Evolutionary conservation across 2,329 filamentous ascomycete species (phyloP).

Genomic region (Hymenoscyphus scutula): DNA sequence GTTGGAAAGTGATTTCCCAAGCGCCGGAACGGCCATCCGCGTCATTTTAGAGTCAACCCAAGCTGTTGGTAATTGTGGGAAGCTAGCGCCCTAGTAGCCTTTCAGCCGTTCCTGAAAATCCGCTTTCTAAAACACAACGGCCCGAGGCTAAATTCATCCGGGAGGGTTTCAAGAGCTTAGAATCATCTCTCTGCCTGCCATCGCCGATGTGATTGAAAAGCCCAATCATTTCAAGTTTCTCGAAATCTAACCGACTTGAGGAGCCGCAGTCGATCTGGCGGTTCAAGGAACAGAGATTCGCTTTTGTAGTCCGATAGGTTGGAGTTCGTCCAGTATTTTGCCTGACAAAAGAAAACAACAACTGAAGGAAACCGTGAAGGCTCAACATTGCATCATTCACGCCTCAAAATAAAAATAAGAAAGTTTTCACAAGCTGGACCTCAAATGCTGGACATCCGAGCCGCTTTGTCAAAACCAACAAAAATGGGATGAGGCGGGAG

Average conservation of each 20-base stretch:
- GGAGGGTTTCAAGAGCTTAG: not conserved
- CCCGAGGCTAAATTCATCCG: not conserved
- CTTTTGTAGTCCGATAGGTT: not conserved
- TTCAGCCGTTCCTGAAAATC: constrained; percentile 16
- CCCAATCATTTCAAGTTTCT: not conserved
- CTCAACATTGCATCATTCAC: constrained; percentile 11
- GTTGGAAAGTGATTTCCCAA: not conserved
- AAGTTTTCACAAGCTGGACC: not conserved
- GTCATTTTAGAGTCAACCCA: constrained; percentile 14
- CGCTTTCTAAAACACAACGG: constrained; percentile 19
- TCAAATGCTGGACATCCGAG: not conserved
- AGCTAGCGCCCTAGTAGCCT: constrained; percentile 14
- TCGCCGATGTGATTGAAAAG: not conserved
- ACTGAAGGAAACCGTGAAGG: constrained; percentile 6
- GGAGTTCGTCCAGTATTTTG: not conserved
- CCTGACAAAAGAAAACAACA: not conserved
- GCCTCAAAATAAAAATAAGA: not conserved
- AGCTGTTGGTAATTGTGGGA: constrained; percentile 13
- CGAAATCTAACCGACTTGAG: not conserved
- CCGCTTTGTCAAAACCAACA: constrained; percentile 15
- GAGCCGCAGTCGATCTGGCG: not conserved
- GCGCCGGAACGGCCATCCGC: not conserved
- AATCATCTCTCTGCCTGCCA: not conserved
- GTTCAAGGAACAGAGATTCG: not conserved
- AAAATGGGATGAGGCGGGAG: constrained; percentile 21